Base-by-base conservation (phyloP, 2,329 filamentous ascomycete genomes). In the Fusarium sp. region DNA sequence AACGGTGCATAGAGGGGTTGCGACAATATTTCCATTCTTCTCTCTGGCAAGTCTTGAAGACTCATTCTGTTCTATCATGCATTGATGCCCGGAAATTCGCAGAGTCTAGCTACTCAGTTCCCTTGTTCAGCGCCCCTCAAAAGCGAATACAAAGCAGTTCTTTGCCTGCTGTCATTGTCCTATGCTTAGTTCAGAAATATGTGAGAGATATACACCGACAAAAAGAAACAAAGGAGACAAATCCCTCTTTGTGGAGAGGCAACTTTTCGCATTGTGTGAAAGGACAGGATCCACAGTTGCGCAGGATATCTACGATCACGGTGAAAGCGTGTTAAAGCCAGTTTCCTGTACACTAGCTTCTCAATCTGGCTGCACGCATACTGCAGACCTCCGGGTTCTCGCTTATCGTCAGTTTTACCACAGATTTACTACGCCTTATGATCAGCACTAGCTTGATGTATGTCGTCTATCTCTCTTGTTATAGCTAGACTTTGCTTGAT, bases 151-250 rank as follows among this genome's bases (percentile, higher is more conserved):
- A n/a, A n/a, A n/a, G n/a, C n/a, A n/a, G n/a, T n/a, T n/a, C n/a
- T n/a, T 24, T 24, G 22, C 22, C 22, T 24, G 22, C 22, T 5
- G 22, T 24, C 22, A 24, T 24, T 24, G 5, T 24, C 22, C 22
- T 24, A 74, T 75, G 29, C 44, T 78, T 7, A 34, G 67, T 16
- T 71, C 0, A 70, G 75, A 11, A 20, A 32, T 4, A 67, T 53
- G 1, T 62, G 73, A 18, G 62, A 75, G 59, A 77, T 82, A 29
- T 72, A 54, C 13, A 24, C 76, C 0, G 81, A 81, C 8, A 6
- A 65, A 0, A 74, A 78, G 24, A 81, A 82, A 40, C n/a, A 6
- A 18, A 4, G 1, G 25, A 2, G 79, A 82, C 29, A 79, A 81
- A 41, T 25, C 56, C 1, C 63, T 58, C 0, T 81, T 70, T 47